Conservation (phyloP, 257 asterid species). For the Rehmannia glutinosa region DNA sequence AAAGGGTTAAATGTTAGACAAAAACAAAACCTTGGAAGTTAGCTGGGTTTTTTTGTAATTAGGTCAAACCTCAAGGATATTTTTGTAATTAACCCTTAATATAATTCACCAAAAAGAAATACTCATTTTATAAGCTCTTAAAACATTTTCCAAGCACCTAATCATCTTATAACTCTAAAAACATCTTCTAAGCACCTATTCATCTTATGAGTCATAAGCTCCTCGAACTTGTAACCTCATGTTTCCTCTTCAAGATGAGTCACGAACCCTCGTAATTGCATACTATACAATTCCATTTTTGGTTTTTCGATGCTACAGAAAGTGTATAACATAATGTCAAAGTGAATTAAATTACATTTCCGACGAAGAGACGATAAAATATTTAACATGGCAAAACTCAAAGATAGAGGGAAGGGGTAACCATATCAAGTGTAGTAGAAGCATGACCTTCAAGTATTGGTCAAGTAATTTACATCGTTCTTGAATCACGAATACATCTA, state of each 20-base stretch:
- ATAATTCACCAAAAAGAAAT: not conserved
- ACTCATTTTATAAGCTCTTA: not conserved
- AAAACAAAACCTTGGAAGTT: too few species aligned
- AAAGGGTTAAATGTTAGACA: too few species aligned
- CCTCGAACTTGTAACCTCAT: not conserved
- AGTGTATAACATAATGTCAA: not conserved
- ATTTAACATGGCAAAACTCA: not conserved
- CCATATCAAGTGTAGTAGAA: slow-evolving; percentile 4
- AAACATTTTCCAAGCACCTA: too few species aligned
- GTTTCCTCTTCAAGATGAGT: not conserved
- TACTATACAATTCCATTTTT: not conserved
- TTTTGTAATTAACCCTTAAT: too few species aligned
- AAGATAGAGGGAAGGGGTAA: not conserved
- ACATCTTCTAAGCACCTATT: too few species aligned
- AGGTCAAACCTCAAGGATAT: too few species aligned
- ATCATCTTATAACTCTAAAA: too few species aligned
- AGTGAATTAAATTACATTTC: not conserved
- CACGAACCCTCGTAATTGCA: not conserved
- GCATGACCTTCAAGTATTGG: too few species aligned
- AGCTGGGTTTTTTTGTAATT: too few species aligned
- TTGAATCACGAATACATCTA: too few species aligned
- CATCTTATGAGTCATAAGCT: not conserved
- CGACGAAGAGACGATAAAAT: not conserved
- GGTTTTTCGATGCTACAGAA: not conserved
- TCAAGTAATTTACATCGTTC: too few species aligned